Base-by-base conservation (phyloP, 768 basidiomycete species). In the Phylloporus sp. region DNA sequence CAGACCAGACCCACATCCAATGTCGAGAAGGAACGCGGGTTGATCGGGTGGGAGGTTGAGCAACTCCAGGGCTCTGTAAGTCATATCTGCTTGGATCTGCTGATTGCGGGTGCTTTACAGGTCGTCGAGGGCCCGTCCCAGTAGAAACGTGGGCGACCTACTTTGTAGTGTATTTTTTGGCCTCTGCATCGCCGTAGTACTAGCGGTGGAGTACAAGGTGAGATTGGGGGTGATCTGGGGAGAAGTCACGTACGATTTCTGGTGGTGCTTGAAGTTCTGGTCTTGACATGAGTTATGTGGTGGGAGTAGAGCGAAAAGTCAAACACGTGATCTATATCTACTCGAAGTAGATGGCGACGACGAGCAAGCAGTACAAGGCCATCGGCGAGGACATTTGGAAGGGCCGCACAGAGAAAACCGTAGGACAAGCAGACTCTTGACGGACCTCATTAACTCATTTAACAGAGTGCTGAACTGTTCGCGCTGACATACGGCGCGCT, bases 311-410 rank as follows among this genome's bases (percentile, higher is more conserved):
- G 18, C n/a, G 21, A 38, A 37, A 37, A 46, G 20, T 34, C 44
- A 0, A 3, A 34, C 62, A 63, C 62, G 62, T 63, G 62, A 63
- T 40, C 46, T 8, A 54, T 50, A 59, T 13, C 9, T 28, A 27
- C n/a, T n/a, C n/a, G n/a, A n/a, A n/a, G n/a, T n/a, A n/a, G 53
- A 86, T 86, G 85, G 80, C 84, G 44, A 79, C 84, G 39, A 76
- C 79, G 42, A 82, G 79, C 70, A 90, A 89, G 62, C 87, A 91
- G 56, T 86, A 87, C 71, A 94, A 92, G 64, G 78, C 73, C 52
- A 81, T 90, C 49, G 91, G 92, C 26, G 95, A 99, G 60, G 96
- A 98, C 64, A 77, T 96, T 26, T 97, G 94, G 93, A 98, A 96
- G 65, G 75, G 82, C 27, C 78, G 91, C 35, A 81, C 91, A 3